These are phyloP conservation scores for Lipomyces yamanashiensis DNA, from an alignment of 805 yeast species.

Conservation along the genomic window DNA sequence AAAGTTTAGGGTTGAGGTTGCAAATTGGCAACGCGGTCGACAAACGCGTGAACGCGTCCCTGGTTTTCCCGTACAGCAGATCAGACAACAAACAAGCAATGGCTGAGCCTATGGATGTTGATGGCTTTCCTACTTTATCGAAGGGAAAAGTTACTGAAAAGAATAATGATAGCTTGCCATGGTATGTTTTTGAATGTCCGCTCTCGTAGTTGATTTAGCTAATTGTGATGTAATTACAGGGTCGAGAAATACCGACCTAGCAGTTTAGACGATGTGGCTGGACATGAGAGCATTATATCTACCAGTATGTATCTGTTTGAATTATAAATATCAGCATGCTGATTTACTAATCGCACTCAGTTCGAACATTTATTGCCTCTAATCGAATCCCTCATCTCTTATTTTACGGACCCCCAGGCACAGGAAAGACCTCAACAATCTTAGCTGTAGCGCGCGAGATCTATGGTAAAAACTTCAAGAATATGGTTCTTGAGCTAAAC, in stretches of 20 bases:
- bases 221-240: slow-evolving; percentile 46
- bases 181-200: slow-evolving; percentile 19
- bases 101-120: slow-evolving; percentile 14
- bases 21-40: neutral
- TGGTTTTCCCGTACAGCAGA: neutral
- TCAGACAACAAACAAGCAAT: neutral
- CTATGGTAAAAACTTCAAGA: slow-evolving; percentile 78
- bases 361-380: slow-evolving; percentile 79
- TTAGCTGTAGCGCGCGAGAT: slow-evolving; percentile 85
- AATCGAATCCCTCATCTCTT: slow-evolving; percentile 88
- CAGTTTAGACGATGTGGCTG: slow-evolving; percentile 83
- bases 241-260: slow-evolving; percentile 95
- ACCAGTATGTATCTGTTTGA: slow-evolving; percentile 51
- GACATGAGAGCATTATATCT: slow-evolving; percentile 83
- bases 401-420: slow-evolving; percentile 95
- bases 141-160: slow-evolving; percentile 23
- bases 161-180: slow-evolving; percentile 31
- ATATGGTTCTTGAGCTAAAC: slow-evolving; percentile 89
- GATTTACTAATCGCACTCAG: slow-evolving; percentile 39
- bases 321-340: neutral
- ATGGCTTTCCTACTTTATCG: neutral
- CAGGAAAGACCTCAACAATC: slow-evolving; percentile 89
- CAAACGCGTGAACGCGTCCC: slow-evolving; percentile 2
- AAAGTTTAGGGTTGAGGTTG: neutral
- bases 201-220: neutral